Evolutionary conservation across 352 stramenopile species (phyloP).

Genomic region (Globisporangium nodosum): DNA sequence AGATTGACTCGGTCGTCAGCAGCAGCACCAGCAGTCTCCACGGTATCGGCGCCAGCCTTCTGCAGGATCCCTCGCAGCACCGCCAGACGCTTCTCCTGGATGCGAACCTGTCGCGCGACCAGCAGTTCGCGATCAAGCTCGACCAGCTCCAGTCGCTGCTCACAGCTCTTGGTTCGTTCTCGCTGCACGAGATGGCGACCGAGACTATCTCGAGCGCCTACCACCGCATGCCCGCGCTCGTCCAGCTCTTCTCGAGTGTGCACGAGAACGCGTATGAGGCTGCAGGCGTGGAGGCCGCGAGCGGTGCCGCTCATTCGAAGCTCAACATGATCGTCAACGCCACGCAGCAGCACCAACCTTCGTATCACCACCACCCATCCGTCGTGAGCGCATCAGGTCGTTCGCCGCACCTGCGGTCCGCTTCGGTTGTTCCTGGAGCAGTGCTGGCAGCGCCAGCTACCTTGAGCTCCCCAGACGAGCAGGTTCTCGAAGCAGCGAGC

Average conservation of each 20-base stretch:
- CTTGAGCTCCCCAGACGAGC: slow-evolving; percentile 8
- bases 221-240: slow-evolving; percentile 34
- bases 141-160: slow-evolving; percentile 60
- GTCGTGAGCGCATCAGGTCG: background rate
- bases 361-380: background rate
- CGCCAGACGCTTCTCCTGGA: slow-evolving; percentile 7
- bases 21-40: background rate
- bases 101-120: slow-evolving; percentile 33
- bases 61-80: background rate
- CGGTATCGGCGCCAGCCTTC: slow-evolving; percentile 1
- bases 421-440: background rate
- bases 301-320: background rate
- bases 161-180: slow-evolving; percentile 25
- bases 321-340: slow-evolving; percentile 5
- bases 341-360: background rate
- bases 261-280: slow-evolving; percentile 31
- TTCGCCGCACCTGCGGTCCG: background rate
- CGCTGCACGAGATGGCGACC: slow-evolving; percentile 42
- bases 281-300: slow-evolving; percentile 23
- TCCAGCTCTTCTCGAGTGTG: slow-evolving; percentile 37
- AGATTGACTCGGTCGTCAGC: background rate
- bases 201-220: slow-evolving; percentile 49
- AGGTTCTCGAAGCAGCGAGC: slow-evolving; percentile 31
- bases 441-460: too few relatives aligned
- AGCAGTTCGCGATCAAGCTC: slow-evolving; percentile 59